Base-by-base conservation (phyloP, 1,284 basidiomycete genomes). In the Clitocybe nebularis region DNA sequence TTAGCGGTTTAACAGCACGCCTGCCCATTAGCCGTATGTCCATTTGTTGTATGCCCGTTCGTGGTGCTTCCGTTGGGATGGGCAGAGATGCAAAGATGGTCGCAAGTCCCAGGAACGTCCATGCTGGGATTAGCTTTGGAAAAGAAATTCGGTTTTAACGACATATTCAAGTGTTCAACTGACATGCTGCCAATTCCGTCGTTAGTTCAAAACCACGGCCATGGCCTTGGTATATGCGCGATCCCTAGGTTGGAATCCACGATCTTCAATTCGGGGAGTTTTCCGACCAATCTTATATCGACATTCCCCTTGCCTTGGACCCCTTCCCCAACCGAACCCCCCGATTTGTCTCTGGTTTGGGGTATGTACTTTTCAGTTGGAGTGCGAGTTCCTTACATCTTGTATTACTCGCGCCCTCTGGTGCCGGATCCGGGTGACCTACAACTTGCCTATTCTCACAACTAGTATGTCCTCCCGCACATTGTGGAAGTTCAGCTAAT, bases 141-240 rank as follows among this genome's bases (percentile, higher is more conserved):
- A 77, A 96, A 96, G 50, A 80, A 81, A 41, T 72, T 72, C 5
- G 93, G 93, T 59, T 91, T 91, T 66, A 96, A 81, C n/a, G 77
- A 67, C 40, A 94, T 60, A 46, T 64, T 79, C 32, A 93, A 50
- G 44, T 83, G 77, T 56, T 95, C 92, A 28, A 81, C 81, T 0
- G 93, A 92, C 93, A 95, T 96, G 25, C 90, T 89, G 40, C n/a
- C 42, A 14, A 39, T 25, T 14, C 13, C 26, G 28, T 17, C 10
- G 3, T 5, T 24, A 11, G 36, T 14, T 49, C 9, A 9, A 16
- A 32, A 14, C 29, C 11, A n/a, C 11, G 5, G 19, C 7, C 13
- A 16, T 14, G 28, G 19, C 45, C 90, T 75, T 6, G 89, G 84
- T 45, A 92, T 81, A 58, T 93, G 89, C 0, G 85, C 90, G 22